phyloP scores from a whole-genome alignment of 345 rosid species.

The Dimocarpus longan region DNA sequence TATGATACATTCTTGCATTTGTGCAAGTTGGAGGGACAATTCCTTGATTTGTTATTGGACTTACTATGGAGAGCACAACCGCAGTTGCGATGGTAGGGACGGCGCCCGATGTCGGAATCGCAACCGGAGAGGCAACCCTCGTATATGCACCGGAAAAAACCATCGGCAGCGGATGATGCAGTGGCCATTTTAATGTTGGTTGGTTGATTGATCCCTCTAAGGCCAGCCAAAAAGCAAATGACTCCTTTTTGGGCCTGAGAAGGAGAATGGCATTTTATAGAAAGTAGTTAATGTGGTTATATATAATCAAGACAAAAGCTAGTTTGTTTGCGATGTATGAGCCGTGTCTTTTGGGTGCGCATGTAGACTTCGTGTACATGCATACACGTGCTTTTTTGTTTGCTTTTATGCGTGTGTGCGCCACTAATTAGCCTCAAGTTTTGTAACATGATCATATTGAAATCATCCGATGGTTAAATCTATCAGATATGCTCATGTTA shows the following conservation, averaged over 20 bases:
- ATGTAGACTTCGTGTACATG: neutral
- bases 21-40: slow-evolving; percentile 26
- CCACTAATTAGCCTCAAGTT: no score
- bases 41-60: slow-evolving; percentile 26
- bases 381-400: neutral
- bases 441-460: no score
- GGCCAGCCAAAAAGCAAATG: no score
- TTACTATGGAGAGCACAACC: slow-evolving; percentile 53
- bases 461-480: no score
- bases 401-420: neutral
- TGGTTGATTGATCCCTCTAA: neutral
- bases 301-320: neutral
- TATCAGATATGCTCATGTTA: no score
- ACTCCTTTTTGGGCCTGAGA: neutral
- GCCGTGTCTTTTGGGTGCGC: slow-evolving; percentile 21
- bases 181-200: neutral
- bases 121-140: slow-evolving; percentile 59
- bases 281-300: slow-evolving; percentile 15
- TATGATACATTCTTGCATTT: slow-evolving; percentile 44
- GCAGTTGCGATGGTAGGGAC: slow-evolving; percentile 73
- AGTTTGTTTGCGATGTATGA: slow-evolving; percentile 16
- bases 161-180: slow-evolving; percentile 41
- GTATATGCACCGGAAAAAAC: slow-evolving; percentile 51
- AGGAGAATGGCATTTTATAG: slow-evolving; percentile 8
- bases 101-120: slow-evolving; percentile 48